Evolutionary conservation across 179 eudicot genomes (phyloP), one percentile per base, ranked within the genome.

Genomic region (Corrigiola litoralis): DNA sequence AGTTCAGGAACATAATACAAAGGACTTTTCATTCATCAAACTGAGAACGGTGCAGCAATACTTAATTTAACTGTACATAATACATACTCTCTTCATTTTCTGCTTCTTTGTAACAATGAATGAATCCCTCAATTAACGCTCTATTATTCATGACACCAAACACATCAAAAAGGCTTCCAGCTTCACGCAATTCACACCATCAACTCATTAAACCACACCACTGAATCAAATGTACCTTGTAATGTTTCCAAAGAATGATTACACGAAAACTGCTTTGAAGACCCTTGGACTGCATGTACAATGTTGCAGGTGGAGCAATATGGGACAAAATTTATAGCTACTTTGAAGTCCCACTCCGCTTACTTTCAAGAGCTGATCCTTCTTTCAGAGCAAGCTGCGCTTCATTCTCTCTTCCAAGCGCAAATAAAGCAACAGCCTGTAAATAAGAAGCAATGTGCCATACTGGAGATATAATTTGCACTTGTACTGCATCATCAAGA

Each of bases 301-400:
- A 18, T 42, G 49, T 23, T 59, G 61, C 27, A 21, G 33, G 40
- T 1, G n/a, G 40, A 49, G 45, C 67, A 58, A 58, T 24, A 14
- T 51, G 61, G n/a, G 47, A 31, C 34, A 24, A 6, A 46, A 38
- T 11, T 33, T 5, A 6, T 52, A 20, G 27, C 29, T 34, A 40
- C n/a, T 18, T 34, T 73, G 44, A 65, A 11, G 50, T 53, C 12
- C n/a, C 53, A 25, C 63, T 74, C 54, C 71, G 72, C 72, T 83
- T 80, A 24, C 61, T 79, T 78, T 87, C 95, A 12, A 85, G 85
- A 31, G 80, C 29, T 10, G 86, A 52, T 67, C 81, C 95, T 65
- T 87, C 90, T 72, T 72, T 85, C 17, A 87, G 79, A 50, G 95
- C 90, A 25, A 82, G 84, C n/a, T 80, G 83, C 4, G 86, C 95